Base-by-base conservation (phyloP, 2,329 filamentous ascomycete species). In the Exophiala sp. region DNA sequence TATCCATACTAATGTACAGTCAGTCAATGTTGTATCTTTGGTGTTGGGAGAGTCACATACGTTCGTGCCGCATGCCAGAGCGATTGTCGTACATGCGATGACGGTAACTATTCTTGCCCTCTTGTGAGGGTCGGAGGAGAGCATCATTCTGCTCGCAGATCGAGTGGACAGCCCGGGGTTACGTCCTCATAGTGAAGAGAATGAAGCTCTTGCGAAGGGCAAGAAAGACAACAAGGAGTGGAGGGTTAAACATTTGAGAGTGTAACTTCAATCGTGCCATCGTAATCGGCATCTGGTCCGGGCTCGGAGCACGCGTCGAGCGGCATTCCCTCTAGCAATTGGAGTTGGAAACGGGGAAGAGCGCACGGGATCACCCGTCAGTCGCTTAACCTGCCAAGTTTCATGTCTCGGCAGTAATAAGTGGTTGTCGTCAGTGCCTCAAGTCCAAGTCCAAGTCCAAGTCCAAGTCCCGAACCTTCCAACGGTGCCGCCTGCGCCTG, bases 21-120 rank as follows among this genome's bases (percentile, higher is more conserved):
- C 43, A 60, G 52, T 34, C 11, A 11, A 33, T 18, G 39, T 8
- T 21, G 24, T 32, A 32, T 50, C 16, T 21, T 36, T 8, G 29
- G 11, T 18, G 16, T 43, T 16, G 32, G 46, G 41, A 10, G 57
- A 49, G 32, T 12, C 21, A 72, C 84, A 66, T 73, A 95, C 91
- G 71, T 96, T 96, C 59, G 91, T 95, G 57, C 94, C 94, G 70
- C 91, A 96, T 57, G 91, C 90, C 55, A 97, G 78, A 12, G 91
- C 85, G 59, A 96, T 90, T 60, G 84, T 70, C 12, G 91, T 96
- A 24, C 90, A 91, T 46, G 91, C 91, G 54, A 91, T 76, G 64
- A 91, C 92, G 61, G 92, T 91, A 52, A 94, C 73, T 50, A 95
- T 78, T 63, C 91, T 87, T 59, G 84, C 85, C 48, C 67, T 66